Percentiles rank a stretch among this genome's conserved stretches.
These are phyloP conservation scores for Pseudocercospora fijiensis DNA, from an alignment of 2,329 filamentous ascomycete species.

Conservation along the genomic window DNA sequence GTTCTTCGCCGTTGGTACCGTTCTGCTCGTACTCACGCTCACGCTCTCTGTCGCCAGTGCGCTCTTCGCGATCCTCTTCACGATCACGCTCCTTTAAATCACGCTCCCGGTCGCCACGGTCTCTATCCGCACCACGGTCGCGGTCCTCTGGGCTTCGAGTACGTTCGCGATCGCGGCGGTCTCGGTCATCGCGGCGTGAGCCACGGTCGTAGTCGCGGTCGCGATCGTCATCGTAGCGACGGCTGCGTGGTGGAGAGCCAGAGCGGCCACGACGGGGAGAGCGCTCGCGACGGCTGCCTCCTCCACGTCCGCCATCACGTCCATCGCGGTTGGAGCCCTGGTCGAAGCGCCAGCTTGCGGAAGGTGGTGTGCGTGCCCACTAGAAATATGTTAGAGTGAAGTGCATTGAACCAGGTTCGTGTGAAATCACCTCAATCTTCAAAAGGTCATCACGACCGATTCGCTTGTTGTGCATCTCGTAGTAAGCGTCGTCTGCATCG, in stretches of 20 bases:
- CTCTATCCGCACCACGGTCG: slow-evolving; percentile 36
- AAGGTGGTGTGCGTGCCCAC: slow-evolving; percentile 98
- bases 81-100: slow-evolving; percentile 64
- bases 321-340: slow-evolving; percentile 60
- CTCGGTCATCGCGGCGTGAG: slow-evolving; percentile 66
- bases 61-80: slow-evolving; percentile 42
- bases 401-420: background rate
- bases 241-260: slow-evolving; percentile 55
- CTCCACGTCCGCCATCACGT: slow-evolving; percentile 59
- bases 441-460: slow-evolving; percentile 91
- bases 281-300: slow-evolving; percentile 60
- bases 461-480: slow-evolving; percentile 99
- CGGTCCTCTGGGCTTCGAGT: slow-evolving; percentile 56
- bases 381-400: slow-evolving; percentile 44
- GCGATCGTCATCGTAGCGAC: slow-evolving; percentile 72
- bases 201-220: slow-evolving; percentile 74
- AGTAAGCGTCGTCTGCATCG: slow-evolving; percentile 97
- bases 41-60: slow-evolving; percentile 53
- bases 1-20: slow-evolving; percentile 72
- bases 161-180: slow-evolving; percentile 70
- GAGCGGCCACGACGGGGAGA: slow-evolving; percentile 69
- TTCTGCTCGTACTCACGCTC: slow-evolving; percentile 35
- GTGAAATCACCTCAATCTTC: slow-evolving; percentile 81
- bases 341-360: slow-evolving; percentile 97
- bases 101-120: slow-evolving; percentile 59